Evolutionary conservation across 305 asterid genomes (phyloP).

Genomic region (Plantago lanceolata): DNA sequence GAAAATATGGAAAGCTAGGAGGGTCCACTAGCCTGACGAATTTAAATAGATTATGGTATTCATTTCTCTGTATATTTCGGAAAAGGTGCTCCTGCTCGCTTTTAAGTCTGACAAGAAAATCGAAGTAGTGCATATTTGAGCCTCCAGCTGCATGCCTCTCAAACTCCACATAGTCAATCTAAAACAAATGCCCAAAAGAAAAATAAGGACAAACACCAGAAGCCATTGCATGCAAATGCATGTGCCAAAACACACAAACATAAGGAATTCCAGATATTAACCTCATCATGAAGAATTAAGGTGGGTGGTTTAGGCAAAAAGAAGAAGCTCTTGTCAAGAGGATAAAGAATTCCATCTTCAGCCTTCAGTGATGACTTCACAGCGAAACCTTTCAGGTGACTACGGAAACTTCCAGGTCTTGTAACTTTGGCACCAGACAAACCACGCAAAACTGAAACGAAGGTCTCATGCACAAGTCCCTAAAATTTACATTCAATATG

Average conservation of each 20-base stretch:
- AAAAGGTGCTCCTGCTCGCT: conserved; percentile 96
- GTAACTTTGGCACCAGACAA: conserved; percentile 91
- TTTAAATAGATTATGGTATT: conserved; percentile 66
- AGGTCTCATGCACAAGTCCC: conserved; percentile 87
- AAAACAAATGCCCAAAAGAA: conserved; percentile 23
- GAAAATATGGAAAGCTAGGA: conserved; percentile 12
- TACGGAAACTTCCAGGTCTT: conserved; percentile 89
- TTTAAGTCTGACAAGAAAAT: conserved; percentile 83
- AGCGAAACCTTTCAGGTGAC: conserved; percentile 84
- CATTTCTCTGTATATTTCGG: conserved; percentile 93
- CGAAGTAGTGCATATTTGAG: conserved; percentile 95
- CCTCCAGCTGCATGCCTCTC: conserved; percentile 98
- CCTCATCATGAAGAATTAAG: conserved; percentile 96
- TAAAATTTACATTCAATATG: conserved; percentile 27
- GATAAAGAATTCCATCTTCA: conserved; percentile 98
- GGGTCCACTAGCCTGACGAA: conserved; percentile 61
- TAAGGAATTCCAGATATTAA: conserved; percentile 20
- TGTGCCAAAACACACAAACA: conserved; percentile 1
- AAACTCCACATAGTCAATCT: conserved; percentile 97
- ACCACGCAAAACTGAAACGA: conserved; percentile 72
- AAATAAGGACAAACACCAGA: conserved; percentile 9
- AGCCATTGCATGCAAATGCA: conserved; percentile 17
- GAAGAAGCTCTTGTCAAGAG: conserved; percentile 98
- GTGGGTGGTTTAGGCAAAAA: conserved; percentile 98
- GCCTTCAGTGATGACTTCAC: conserved; percentile 98